Evolutionary conservation across 805 yeast genomes (phyloP), one percentile per base, ranked within the genome.

Genomic region (Metschnikowia shivogae): DNA sequence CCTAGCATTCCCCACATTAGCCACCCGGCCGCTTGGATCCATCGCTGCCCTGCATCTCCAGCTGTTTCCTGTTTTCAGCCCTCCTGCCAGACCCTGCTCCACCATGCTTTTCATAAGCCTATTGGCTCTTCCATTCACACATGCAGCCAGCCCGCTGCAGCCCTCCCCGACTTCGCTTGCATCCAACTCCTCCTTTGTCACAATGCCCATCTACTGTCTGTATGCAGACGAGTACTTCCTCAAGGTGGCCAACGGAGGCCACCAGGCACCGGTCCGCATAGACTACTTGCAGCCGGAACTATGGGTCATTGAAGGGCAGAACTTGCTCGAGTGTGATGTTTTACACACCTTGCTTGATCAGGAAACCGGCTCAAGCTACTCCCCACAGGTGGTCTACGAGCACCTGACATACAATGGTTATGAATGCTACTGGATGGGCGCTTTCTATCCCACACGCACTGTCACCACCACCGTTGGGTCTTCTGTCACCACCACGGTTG

Each of bases 221-320:
- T 50, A 44, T n/a, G 58, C 50, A 20, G 28, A 37, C 8, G 57
- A 49, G 44, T 62, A 55, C 40, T 53, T 56, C 37, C 52, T 57
- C 10, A 34, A 37, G 29, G 30, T 56, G 31, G 39, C 42, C 12
- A 40, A 52, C 17, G 44, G 39, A 11, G 50, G 47, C 24, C 52
- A 56, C 12, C 34, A 41, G 2, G 36, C 60, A 26, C 53, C 52
- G 12, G 48, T 63, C 1, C 52, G 69, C 31, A 35, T 67, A 31
- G 75, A 70, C 49, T 27, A 61, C 17, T 19, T 62, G n/a, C 74
- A 65, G 52, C 70, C 70, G 5, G 68, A 69, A 13, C 34, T 67
- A 2, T 70, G 74, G 74, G 67, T 65, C 14, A 50, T 70, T 52
- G 56, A 66, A 43, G 62, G 58, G 5, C 42, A 58, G 12, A 36